Evolutionary conservation across 1,139 yeast genomes (phyloP).

Genomic region (Arxiozyma telluris): DNA sequence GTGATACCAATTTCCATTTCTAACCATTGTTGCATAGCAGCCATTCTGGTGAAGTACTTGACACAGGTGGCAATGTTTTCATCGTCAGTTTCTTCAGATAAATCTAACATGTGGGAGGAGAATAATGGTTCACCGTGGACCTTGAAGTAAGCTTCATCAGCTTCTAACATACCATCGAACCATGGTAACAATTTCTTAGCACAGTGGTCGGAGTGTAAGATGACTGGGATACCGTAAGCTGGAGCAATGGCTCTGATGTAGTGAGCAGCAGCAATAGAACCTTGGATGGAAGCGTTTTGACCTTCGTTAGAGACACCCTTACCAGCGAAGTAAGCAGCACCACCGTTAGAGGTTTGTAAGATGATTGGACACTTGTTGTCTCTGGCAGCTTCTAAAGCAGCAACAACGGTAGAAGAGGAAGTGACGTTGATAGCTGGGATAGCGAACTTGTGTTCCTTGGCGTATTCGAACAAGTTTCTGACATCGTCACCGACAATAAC

Average conservation of each 20-base stretch:
- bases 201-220: slow-evolving; percentile 97
- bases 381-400: slow-evolving; percentile 98
- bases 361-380: slow-evolving; percentile 93
- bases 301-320: slow-evolving; percentile 93
- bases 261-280: slow-evolving; percentile 97
- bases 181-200: slow-evolving; percentile 97
- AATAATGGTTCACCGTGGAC: slow-evolving; percentile 87
- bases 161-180: slow-evolving; percentile 96
- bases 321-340: slow-evolving; percentile 99
- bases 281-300: slow-evolving; percentile 91
- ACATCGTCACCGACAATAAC: slow-evolving; percentile 99
- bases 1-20: slow-evolving; percentile 99
- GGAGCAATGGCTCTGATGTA: slow-evolving; percentile 96
- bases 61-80: slow-evolving; percentile 92
- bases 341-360: slow-evolving; percentile 97
- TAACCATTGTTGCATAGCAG: slow-evolving; percentile 93
- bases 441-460: slow-evolving; percentile 89
- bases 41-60: slow-evolving; percentile 89
- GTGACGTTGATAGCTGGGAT: slow-evolving; percentile 98
- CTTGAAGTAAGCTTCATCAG: slow-evolving; percentile 88
- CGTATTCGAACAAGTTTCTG: slow-evolving; percentile 82
- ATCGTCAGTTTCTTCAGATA: slow-evolving; percentile 93
- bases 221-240: slow-evolving; percentile 90
- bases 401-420: slow-evolving; percentile 92
- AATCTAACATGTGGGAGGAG: slow-evolving; percentile 98